phyloP scores from a whole-genome alignment of 1,284 basidiomycete species.

The Amylostereum chailletii region DNA sequence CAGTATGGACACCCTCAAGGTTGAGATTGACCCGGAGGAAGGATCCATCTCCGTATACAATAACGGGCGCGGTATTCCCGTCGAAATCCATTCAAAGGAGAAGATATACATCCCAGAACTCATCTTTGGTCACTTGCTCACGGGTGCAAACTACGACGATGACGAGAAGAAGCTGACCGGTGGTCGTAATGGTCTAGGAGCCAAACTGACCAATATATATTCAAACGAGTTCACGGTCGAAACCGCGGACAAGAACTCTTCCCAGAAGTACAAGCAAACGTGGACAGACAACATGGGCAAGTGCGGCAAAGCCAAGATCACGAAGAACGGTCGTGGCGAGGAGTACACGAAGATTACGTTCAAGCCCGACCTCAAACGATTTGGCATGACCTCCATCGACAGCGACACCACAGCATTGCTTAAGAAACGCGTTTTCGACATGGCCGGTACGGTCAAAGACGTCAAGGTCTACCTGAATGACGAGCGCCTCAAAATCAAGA shows the following conservation, averaged over 20 bases:
- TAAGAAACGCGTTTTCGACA: conserved; percentile 93
- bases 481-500: conserved; percentile 88
- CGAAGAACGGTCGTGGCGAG: conserved; percentile 78
- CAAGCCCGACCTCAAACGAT: conserved; percentile 86
- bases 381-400: conserved; percentile 91
- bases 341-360: conserved; percentile 96
- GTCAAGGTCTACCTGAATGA: conserved; percentile 93
- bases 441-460: conserved; percentile 92
- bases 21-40: conserved; percentile 80
- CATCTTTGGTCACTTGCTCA: conserved; percentile 94
- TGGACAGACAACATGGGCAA: conserved; percentile 94
- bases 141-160: conserved; percentile 98
- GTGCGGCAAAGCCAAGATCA: conserved; percentile 87
- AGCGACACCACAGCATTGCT: conserved; percentile 87
- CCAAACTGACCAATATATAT: conserved; percentile 98
- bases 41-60: conserved; percentile 91
- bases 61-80: conserved; percentile 94
- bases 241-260: conserved; percentile 84
- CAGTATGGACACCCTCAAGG: conserved; percentile 84
- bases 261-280: conserved; percentile 92
- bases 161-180: conserved; percentile 98
- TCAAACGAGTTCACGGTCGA: conserved; percentile 97
- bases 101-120: conserved; percentile 96
- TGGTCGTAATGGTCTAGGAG: conserved; percentile 97
- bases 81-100: conserved; percentile 92